Evolutionary conservation across 78 protist species (phyloP), one percentile per base, ranked within the genome.

Genomic region (Dictyostelium intermedium): DNA sequence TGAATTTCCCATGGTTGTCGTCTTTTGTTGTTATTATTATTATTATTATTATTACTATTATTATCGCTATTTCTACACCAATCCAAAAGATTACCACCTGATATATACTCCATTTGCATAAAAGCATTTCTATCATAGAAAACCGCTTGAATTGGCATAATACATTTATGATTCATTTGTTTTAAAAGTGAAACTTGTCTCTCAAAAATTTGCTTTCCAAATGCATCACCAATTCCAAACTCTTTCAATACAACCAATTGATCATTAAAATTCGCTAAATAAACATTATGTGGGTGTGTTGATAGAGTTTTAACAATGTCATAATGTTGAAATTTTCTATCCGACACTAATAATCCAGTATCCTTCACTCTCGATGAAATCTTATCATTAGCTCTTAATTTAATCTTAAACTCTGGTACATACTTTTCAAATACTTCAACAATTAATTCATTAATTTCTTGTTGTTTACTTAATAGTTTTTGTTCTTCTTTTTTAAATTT

Each of bases 171-270:
- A 41, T 25, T 78, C 92, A 87, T 87, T 41, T 53, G 25, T 78
- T 76, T 87, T 85, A 87, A 61, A 9, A 87, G 8, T 16, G 85
- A 56, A 20, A 87, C 92, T 61, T 87, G 92, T 61, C 92, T 13
- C 47, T 78, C 85, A 66, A 87, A 87, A 43, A 87, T 87, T 63
- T 87, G 92, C 30, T 87, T 87, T 16, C 92, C 92, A 34, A 87
- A 16, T 20, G 79, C 77, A 63, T 87, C 92, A 39, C 92, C 92
- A 87, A 87, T 87, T 37, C 92, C 92, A 87, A 87, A 87, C 53
- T 87, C 92, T 37, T 87, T 87, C 18, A 87, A 32, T 2, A 87
- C 92, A 3, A 87, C 84, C 0, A 63, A 30, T 35, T 85, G 92
- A 27, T 43, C 25, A 63, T 87, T 83, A 63, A 87, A 87, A 34